Base-by-base conservation (phyloP, 2,329 filamentous ascomycete genomes). In the Cordyceps tenuipes region DNA sequence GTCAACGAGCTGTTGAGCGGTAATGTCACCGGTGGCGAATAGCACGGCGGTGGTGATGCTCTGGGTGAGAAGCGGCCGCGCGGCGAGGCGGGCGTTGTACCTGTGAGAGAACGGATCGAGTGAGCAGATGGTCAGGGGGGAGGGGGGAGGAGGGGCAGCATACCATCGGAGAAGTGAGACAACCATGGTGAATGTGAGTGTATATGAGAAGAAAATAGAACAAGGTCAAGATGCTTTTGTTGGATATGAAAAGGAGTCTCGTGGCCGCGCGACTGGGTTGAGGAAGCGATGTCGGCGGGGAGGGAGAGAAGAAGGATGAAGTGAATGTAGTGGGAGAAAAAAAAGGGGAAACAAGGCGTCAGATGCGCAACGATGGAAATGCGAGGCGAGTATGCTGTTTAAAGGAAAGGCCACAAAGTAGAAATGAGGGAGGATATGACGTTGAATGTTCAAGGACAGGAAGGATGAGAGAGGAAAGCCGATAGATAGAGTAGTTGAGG, bases 1-100 rank as follows among this genome's bases (percentile, higher is more conserved):
- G 76, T 97, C 93, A 62, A 99, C 89, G 41, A 85, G 80, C 76
- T 97, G 93, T 76, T 99, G 94, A 43, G 94, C 91, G 66, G 95
- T 86, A 62, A 88, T 80, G 76, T 99, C 94, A 68, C 94, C 94
- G 15, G 91, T 90, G 61, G 89, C 92, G 72, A 97, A 99, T 64
- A 99, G 86, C 62, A 97, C 82, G 53, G 90, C 89, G 44, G 93
- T 97, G 60, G 91, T 96, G 68, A 96, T 77, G 71, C 88, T 90
- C 79, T 96, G 91, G 12, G 93, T 97, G 69, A 97, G 84, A 67
- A 97, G 79, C 62, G 93, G 93, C 70, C 89, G 84, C 68, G 85
- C 83, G 67, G 88, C 87, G 71, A 97, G 81, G 74, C 85, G 89
- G 70, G 84, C 80, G 76, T 95, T 91, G 78, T 97, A 97, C 91